A percentile compares a stretch with the other conserved stretches of the same genome.
These are phyloP conservation scores for Calamus simplicifolius DNA, from an alignment of 176 grass and related monocot species.

Conservation along the genomic window DNA sequence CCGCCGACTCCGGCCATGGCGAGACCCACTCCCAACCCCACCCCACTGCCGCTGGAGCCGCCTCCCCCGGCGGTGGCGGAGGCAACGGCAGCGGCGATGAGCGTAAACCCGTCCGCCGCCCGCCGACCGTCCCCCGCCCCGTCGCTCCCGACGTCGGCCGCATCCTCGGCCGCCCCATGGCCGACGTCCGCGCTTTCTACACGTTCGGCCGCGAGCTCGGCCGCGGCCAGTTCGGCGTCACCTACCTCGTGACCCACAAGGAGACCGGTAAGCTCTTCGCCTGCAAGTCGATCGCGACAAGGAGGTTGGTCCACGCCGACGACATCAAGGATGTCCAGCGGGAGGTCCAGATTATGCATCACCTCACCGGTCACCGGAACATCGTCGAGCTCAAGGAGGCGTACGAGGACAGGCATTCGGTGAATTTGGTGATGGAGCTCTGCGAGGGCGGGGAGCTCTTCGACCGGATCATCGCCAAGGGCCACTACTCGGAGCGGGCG, in stretches of 20 bases:
- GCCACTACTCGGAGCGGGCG: slow-evolving; percentile 92
- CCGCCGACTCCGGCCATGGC: slow-evolving; percentile 17
- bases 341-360: slow-evolving; percentile 99
- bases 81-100: too few relatives aligned
- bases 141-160: slow-evolving; percentile 33
- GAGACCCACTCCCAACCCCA: slow-evolving; percentile 7
- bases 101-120: neutral
- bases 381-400: slow-evolving; percentile 89
- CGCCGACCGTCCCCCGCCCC: neutral
- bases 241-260: slow-evolving; percentile 86
- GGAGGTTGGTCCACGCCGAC: slow-evolving; percentile 84
- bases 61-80: neutral
- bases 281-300: slow-evolving; percentile 95
- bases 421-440: slow-evolving; percentile 96
- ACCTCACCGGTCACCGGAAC: slow-evolving; percentile 93
- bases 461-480: slow-evolving; percentile 84
- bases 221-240: slow-evolving; percentile 88
- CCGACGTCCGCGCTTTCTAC: slow-evolving; percentile 83
- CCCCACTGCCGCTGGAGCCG: slow-evolving; percentile 11
- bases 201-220: slow-evolving; percentile 86
- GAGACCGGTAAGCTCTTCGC: slow-evolving; percentile 60
- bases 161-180: slow-evolving; percentile 73
- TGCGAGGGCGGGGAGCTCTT: slow-evolving; percentile 99
- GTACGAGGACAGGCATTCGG: slow-evolving; percentile 86
- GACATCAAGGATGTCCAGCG: slow-evolving; percentile 90